Evolutionary conservation across 2,329 filamentous ascomycete species (phyloP).

Genomic region (Onygenales sp.): DNA sequence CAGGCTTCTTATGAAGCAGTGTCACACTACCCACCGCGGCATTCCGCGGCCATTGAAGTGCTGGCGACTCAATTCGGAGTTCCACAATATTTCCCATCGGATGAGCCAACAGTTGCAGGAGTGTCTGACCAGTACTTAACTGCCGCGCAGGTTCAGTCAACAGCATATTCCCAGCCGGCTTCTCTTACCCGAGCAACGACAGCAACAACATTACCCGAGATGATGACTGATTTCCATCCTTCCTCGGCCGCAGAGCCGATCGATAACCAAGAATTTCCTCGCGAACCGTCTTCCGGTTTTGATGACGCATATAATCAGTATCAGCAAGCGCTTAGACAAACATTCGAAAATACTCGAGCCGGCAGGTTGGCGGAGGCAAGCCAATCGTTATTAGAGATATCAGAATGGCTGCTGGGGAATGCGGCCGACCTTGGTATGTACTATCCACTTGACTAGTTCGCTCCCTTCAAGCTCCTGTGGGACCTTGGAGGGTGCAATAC

Average conservation of each 20-base stretch:
- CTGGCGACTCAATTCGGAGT: conserved; percentile 58
- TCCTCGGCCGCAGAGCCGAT: conserved; percentile 28
- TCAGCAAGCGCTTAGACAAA: conserved; percentile 46
- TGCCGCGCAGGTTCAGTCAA: conserved; percentile 46
- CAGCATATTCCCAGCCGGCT: conserved; percentile 52
- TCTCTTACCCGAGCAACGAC: conserved; percentile 44
- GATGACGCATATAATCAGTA: conserved; percentile 61
- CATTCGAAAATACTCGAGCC: conserved; percentile 62
- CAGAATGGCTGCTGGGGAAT: conserved; percentile 58
- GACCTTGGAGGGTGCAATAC: conserved; percentile 13
- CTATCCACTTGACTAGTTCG: not conserved
- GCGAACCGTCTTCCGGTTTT: conserved; percentile 36
- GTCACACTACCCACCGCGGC: conserved; percentile 65
- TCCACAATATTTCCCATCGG: conserved; percentile 63
- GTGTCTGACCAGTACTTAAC: conserved; percentile 55
- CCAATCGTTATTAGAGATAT: conserved; percentile 50
- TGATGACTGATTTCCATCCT: conserved; percentile 41
- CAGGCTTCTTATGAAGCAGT: conserved; percentile 63
- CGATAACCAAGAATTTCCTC: conserved; percentile 21
- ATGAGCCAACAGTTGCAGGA: conserved; percentile 55
- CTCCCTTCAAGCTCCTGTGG: conserved; percentile 5
- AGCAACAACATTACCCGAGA: conserved; percentile 42
- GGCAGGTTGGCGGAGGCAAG: conserved; percentile 52
- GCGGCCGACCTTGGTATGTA: conserved; percentile 56
- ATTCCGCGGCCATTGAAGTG: conserved; percentile 69